Evolutionary conservation across 306 rosid species (phyloP), one percentile per base, ranked within the genome.

Genomic region (Ormosia emarginata): DNA sequence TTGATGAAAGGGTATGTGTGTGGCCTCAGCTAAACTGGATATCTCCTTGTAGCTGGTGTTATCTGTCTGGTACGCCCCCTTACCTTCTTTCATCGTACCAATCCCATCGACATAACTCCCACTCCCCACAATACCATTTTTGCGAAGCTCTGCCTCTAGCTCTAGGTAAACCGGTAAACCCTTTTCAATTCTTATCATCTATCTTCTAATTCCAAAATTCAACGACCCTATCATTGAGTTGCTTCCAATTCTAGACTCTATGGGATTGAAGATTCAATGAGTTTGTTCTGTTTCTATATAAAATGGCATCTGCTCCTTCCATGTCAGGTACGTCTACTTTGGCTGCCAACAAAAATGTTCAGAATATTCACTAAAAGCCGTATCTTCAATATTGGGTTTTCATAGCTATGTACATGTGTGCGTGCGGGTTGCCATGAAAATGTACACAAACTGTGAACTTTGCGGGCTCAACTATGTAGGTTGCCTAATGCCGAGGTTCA

Each of bases 261-360:
- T 50, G 78, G 80, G 58, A 63, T 68, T 74, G 90, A 84, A 84
- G 80, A 80, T 86, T 95, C 94, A 91, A 92, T 95, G 99, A 92
- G 88, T 87, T 86, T 93, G 79, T 85, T 86, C 90, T 86, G 71
- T 69, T 85, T 66, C 37, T 14, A 55, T 43, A 57, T 77, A 78
- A 73, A 74, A 95, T 95, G 99, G 91, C 98, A 74, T 90, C 91
- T 86, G 91, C 93, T 84, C 84, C 98, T 83, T 95, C 94, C 88
- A 85, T 95, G 92, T 90, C 97, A 88, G 99, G 99, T 90, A 70
- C 55, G 69, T 82, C 57, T 56, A 65, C 77, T 79, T 69, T 76
- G 33, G 66, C 52, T 61, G 77, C 34, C 74, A 29, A 49, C 32
- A 50, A 46, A 78, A 89, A 79, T 89, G 88, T 71, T 39, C 32